A percentile compares a stretch with the other conserved stretches of the same genome.
phyloP scores from a whole-genome alignment of 148 eudicot genomes.

The Suaeda aralocaspica region DNA sequence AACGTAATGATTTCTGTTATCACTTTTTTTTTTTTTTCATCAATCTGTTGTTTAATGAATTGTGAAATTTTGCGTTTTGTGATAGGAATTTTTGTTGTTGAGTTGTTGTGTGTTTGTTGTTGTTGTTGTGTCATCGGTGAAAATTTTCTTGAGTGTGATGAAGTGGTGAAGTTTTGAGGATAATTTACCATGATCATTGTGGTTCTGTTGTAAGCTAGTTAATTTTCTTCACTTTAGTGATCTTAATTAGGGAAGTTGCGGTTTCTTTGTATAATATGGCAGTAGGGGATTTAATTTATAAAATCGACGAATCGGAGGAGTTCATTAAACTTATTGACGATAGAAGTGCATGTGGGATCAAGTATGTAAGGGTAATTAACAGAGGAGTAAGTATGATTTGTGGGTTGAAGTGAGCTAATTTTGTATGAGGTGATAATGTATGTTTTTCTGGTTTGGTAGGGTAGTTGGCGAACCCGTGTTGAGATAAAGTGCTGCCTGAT shows the following conservation, averaged over 20 bases:
- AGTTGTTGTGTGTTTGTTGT: neutral
- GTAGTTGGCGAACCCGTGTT: conserved; percentile 84
- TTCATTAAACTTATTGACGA: too few relatives aligned
- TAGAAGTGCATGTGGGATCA: too few relatives aligned
- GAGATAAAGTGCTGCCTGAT: conserved; percentile 71
- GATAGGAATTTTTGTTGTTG: neutral
- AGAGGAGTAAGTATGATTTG: neutral
- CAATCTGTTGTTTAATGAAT: neutral
- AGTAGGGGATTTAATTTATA: too few relatives aligned
- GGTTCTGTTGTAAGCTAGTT: too few relatives aligned
- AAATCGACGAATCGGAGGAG: too few relatives aligned
- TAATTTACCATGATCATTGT: too few relatives aligned
- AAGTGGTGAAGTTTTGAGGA: too few relatives aligned
- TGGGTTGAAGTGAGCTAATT: neutral
- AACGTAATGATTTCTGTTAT: conserved; percentile 45
- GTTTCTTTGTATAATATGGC: too few relatives aligned
- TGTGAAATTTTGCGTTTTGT: neutral
- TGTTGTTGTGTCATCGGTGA: neutral
- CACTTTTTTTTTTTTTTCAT: neutral
- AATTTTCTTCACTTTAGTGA: too few relatives aligned
- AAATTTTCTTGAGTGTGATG: too few relatives aligned
- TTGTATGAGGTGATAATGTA: neutral
- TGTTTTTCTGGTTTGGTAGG: conserved; percentile 42
- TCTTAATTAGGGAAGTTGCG: too few relatives aligned
- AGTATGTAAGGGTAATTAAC: too few relatives aligned